These are phyloP conservation scores for Aspergillus bridgeri DNA, from an alignment of 495 filamentous ascomycete species.

Conservation along the genomic window DNA sequence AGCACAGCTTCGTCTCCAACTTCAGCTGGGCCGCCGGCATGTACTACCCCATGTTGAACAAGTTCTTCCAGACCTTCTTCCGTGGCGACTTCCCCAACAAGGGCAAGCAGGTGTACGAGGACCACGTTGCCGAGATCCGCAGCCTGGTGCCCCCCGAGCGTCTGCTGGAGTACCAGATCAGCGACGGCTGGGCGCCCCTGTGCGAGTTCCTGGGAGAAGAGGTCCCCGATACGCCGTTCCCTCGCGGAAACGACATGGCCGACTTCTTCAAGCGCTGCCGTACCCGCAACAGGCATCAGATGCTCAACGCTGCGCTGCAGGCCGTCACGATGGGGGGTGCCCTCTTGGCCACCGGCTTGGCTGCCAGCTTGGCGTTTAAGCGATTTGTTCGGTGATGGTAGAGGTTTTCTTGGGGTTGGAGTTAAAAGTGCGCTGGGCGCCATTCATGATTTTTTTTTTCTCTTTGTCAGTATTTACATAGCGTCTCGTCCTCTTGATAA, in stretches of 20 bases:
- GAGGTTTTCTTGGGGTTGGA: constrained; percentile 8
- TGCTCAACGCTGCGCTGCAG: constrained; percentile 56
- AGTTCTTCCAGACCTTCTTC: constrained; percentile 57
- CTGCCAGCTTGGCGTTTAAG: constrained; percentile 41
- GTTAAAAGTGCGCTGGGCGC: constrained; percentile 17
- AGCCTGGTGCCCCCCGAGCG: constrained; percentile 43
- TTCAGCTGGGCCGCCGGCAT: constrained; percentile 55
- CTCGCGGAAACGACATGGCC: constrained; percentile 49
- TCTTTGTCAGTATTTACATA: constrained; percentile 2
- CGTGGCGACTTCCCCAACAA: constrained; percentile 48
- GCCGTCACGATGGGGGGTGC: constrained; percentile 48
- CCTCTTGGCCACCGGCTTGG: constrained; percentile 39
- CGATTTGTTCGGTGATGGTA: constrained; percentile 36
- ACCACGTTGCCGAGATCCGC: constrained; percentile 45
- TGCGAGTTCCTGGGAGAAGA: constrained; percentile 63
- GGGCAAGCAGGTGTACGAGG: constrained; percentile 50
- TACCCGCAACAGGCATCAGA: constrained; percentile 57
- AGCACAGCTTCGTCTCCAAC: constrained; percentile 49
- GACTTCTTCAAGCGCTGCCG: constrained; percentile 59
- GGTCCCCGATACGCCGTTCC: constrained; percentile 49
- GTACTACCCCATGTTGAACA: constrained; percentile 59
- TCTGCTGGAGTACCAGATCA: constrained; percentile 62
- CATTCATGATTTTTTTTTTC: constrained; percentile 11
- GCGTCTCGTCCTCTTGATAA: not conserved
- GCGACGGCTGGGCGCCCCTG: constrained; percentile 64